Percentiles rank a stretch among this genome's conserved stretches.
phyloP scores from a whole-genome alignment of 2,329 filamentous ascomycete genomes.

The Aspergillus floridensis region DNA sequence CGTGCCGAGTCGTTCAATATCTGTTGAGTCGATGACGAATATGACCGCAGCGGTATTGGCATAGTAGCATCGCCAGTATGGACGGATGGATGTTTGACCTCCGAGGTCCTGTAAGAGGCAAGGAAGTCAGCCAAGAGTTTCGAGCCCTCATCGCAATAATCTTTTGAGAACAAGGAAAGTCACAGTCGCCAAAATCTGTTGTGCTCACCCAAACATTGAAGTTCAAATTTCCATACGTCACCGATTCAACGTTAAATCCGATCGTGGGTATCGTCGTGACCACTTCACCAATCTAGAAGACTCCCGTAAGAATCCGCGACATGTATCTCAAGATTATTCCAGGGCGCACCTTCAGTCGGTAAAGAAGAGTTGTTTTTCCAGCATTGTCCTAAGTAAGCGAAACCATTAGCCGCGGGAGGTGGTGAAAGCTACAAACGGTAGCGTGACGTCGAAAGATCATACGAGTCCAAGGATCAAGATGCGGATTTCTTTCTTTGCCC shows the following conservation, averaged over 20 bases:
- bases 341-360: conserved; percentile 78
- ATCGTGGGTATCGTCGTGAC: conserved; percentile 99
- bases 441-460: conserved; percentile 39
- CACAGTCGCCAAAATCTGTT: not conserved
- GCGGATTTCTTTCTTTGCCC: conserved; percentile 95
- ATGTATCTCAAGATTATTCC: not conserved
- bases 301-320: not conserved
- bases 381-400: conserved; percentile 74
- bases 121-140: not conserved
- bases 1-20: conserved; percentile 91
- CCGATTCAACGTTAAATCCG: conserved; percentile 98
- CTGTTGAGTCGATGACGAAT: conserved; percentile 97
- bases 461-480: conserved; percentile 94
- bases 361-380: conserved; percentile 94
- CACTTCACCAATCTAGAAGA: conserved; percentile 83
- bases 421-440: conserved; percentile 5
- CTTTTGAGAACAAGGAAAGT: not conserved
- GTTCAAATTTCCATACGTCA: conserved; percentile 97
- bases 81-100: conserved; percentile 96
- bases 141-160: not conserved
- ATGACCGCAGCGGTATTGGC: conserved; percentile 97
- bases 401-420: conserved; percentile 14
- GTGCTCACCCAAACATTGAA: conserved; percentile 92
- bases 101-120: conserved; percentile 68
- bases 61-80: conserved; percentile 99